These are phyloP conservation scores for Pichia nanzhaoensis DNA, from an alignment of 805 yeast genomes.

Conservation along the genomic window DNA sequence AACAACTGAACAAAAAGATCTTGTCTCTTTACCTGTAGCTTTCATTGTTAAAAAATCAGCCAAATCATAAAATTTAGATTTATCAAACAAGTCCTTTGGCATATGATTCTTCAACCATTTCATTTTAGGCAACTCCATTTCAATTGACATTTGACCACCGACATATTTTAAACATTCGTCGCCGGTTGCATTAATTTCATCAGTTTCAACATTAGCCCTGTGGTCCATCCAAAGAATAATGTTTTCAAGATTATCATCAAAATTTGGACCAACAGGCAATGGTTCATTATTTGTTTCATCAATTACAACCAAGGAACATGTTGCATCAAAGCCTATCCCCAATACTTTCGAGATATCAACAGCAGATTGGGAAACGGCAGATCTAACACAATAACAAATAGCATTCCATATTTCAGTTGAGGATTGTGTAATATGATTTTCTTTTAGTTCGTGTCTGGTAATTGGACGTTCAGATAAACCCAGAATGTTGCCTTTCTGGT, in stretches of 20 bases:
- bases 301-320: conserved; percentile 87
- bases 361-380: conserved; percentile 67
- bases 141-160: conserved; percentile 96
- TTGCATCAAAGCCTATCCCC: conserved; percentile 96
- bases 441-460: conserved; percentile 66
- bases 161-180: conserved; percentile 83
- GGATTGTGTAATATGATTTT: conserved; percentile 76
- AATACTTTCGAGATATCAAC: conserved; percentile 59
- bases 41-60: conserved; percentile 88
- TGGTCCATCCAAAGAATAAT: conserved; percentile 98
- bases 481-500: conserved; percentile 72
- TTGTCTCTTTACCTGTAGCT: conserved; percentile 81
- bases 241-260: conserved; percentile 63
- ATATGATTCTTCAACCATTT: conserved; percentile 90
- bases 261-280: conserved; percentile 89
- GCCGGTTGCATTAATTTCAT: conserved; percentile 69
- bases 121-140: conserved; percentile 96
- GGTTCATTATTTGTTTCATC: conserved; percentile 60
- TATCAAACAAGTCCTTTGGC: conserved; percentile 48
- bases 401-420: conserved; percentile 89
- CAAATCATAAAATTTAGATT: conserved; percentile 81
- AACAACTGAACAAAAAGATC: conserved; percentile 84
- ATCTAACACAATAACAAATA: conserved; percentile 74
- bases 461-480: conserved; percentile 76
- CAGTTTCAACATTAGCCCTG: conserved; percentile 78